phyloP scores from a whole-genome alignment of 331 rosid species.

The Dryas integrifolia region DNA sequence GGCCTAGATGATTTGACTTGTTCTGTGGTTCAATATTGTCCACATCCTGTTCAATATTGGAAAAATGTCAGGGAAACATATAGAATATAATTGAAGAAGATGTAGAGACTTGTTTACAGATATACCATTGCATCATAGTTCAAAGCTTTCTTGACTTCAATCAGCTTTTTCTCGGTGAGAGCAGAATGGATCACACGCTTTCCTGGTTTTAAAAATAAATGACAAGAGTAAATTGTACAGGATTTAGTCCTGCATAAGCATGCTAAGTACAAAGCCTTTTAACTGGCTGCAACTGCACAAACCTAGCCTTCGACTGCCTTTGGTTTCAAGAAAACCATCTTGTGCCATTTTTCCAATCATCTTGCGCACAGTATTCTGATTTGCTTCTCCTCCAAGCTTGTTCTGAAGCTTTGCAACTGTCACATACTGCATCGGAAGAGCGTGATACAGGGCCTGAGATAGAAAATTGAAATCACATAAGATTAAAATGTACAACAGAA shows the following conservation, averaged over 20 bases:
- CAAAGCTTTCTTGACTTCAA: conserved; percentile 66
- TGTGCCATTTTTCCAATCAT: conserved; percentile 62
- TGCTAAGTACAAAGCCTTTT: background rate
- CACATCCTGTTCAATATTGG: conserved; percentile 48
- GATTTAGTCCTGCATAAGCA: background rate
- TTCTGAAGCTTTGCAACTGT: conserved; percentile 64
- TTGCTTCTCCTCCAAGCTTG: conserved; percentile 72
- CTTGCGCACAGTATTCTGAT: conserved; percentile 55
- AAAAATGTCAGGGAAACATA: background rate
- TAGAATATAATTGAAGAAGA: conserved; percentile 8
- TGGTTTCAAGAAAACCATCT: conserved; percentile 80
- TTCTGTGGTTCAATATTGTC: conserved; percentile 45
- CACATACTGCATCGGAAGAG: conserved; percentile 74
- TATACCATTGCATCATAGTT: conserved; percentile 61
- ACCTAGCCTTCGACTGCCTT: conserved; percentile 78
- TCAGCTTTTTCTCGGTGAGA: conserved; percentile 51
- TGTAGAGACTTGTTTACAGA: conserved; percentile 11
- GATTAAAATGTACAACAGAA: background rate
- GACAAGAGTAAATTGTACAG: background rate
- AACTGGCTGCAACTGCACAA: background rate
- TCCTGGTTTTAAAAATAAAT: conserved; percentile 40
- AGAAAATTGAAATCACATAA: conserved; percentile 4
- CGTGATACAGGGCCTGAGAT: conserved; percentile 72
- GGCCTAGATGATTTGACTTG: conserved; percentile 36
- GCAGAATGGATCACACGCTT: conserved; percentile 82